Percentiles rank a stretch among this genome's conserved stretches.
phyloP scores from a whole-genome alignment of 2,329 filamentous ascomycete species.

The Elsinoe batatas region DNA sequence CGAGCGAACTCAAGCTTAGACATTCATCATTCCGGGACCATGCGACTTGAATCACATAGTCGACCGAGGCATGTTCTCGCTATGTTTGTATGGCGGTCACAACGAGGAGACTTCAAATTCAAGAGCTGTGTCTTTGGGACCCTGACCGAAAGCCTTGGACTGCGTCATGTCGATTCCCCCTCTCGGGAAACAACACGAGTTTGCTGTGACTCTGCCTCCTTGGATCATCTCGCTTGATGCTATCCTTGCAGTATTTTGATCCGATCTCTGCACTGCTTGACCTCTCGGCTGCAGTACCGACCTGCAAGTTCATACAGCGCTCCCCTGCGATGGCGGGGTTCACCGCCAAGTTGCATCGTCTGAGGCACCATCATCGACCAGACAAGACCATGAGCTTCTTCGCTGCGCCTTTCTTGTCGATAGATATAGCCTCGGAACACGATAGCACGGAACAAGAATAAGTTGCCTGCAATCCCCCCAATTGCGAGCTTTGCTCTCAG shows the following conservation, averaged over 20 bases:
- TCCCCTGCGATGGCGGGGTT: not conserved
- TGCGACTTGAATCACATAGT: no score
- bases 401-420: conserved; percentile 2
- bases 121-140: not conserved
- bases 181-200: not conserved
- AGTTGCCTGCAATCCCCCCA: not conserved
- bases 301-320: not conserved
- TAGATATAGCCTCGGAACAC: not conserved
- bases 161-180: not conserved
- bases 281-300: conserved; percentile 3
- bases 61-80: not conserved
- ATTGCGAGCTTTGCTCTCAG: not conserved
- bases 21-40: no score
- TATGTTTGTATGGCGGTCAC: not conserved
- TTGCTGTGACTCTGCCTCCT: not conserved
- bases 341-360: not conserved
- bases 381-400: not conserved
- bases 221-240: not conserved
- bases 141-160: not conserved
- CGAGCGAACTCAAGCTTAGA: not conserved
- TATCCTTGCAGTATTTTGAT: not conserved
- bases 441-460: not conserved
- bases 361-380: not conserved
- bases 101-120: not conserved
- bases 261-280: not conserved